Percentiles rank a stretch among this genome's conserved stretches.
These are phyloP conservation scores for Coemansia sp. DNA, from an alignment of 192 early-diverging fungal genomes.

Conservation along the genomic window DNA sequence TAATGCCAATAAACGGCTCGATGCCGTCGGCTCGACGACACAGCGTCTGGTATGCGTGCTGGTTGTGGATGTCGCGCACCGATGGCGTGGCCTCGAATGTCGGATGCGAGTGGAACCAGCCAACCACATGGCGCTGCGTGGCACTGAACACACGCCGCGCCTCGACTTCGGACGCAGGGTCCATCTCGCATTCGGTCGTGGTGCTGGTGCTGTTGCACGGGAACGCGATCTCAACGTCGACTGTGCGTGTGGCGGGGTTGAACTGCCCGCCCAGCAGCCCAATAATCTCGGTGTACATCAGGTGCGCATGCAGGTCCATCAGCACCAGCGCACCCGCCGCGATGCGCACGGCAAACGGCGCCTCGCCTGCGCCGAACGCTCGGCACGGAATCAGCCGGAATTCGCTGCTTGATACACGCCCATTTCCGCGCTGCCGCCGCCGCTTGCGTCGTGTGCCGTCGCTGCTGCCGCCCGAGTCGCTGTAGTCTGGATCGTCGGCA, in stretches of 20 bases:
- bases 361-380: constrained; percentile 3
- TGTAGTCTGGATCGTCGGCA: constrained; percentile 40
- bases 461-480: constrained; percentile 8
- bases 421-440: background rate
- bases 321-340: constrained; percentile 61
- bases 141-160: constrained; percentile 73
- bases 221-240: constrained; percentile 69
- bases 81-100: constrained; percentile 88
- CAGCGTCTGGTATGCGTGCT: constrained; percentile 82
- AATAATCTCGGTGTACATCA: constrained; percentile 90
- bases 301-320: constrained; percentile 91
- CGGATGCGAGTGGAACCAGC: constrained; percentile 98
- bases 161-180: constrained; percentile 80
- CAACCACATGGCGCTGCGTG: constrained; percentile 68
- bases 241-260: constrained; percentile 42
- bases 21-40: constrained; percentile 61
- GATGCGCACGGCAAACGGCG: constrained; percentile 24
- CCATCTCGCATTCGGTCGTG: constrained; percentile 92
- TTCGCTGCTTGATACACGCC: constrained; percentile 21
- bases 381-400: constrained; percentile 43
- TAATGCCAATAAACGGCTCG: constrained; percentile 89
- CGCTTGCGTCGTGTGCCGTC: constrained; percentile 6
- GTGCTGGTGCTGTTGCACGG: constrained; percentile 83
- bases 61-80: constrained; percentile 88
- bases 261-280: constrained; percentile 85